A percentile compares a stretch with the other conserved stretches of the same genome.
Evolutionary conservation across 345 rosid species (phyloP).

Genomic region (Citrus inodora): DNA sequence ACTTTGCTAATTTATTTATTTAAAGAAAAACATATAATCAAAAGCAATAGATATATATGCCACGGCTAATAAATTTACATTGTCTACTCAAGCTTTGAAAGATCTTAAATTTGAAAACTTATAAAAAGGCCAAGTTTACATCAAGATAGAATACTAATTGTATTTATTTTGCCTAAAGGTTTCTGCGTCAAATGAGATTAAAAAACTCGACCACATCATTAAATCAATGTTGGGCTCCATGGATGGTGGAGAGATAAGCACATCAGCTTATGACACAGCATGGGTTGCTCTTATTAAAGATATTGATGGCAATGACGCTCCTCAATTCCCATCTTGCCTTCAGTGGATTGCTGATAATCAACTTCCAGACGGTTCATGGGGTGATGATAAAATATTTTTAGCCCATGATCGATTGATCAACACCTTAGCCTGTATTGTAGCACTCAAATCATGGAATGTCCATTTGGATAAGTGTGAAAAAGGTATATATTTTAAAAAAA

Average conservation of each 20-base stretch:
- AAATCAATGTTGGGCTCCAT: conserved; percentile 49
- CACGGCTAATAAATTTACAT: too few relatives aligned
- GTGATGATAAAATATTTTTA: conserved; percentile 51
- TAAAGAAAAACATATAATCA: too few relatives aligned
- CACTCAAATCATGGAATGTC: conserved; percentile 65
- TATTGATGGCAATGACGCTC: conserved; percentile 41
- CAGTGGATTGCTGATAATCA: conserved; percentile 81
- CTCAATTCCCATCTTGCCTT: conserved; percentile 74
- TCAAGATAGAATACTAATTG: too few relatives aligned
- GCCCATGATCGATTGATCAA: conserved; percentile 79
- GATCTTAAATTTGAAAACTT: too few relatives aligned
- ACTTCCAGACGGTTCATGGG: conserved; percentile 92
- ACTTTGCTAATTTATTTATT: too few relatives aligned
- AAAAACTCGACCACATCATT: conserved; percentile 36
- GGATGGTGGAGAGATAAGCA: conserved; percentile 77
- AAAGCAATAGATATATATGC: too few relatives aligned
- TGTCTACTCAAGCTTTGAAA: too few relatives aligned
- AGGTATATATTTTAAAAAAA: too few relatives aligned
- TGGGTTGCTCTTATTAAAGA: conserved; percentile 86
- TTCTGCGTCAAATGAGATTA: conserved; percentile 26
- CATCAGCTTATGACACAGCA: conserved; percentile 91
- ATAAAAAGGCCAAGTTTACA: too few relatives aligned
- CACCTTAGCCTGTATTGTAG: conserved; percentile 83
- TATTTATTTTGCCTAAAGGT: conserved; percentile 3
- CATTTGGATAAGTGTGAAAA: conserved; percentile 48